A percentile compares a stretch with the other conserved stretches of the same genome.
Conservation (phyloP, 768 basidiomycete genomes). For the Cystobasidium onofrii region DNA sequence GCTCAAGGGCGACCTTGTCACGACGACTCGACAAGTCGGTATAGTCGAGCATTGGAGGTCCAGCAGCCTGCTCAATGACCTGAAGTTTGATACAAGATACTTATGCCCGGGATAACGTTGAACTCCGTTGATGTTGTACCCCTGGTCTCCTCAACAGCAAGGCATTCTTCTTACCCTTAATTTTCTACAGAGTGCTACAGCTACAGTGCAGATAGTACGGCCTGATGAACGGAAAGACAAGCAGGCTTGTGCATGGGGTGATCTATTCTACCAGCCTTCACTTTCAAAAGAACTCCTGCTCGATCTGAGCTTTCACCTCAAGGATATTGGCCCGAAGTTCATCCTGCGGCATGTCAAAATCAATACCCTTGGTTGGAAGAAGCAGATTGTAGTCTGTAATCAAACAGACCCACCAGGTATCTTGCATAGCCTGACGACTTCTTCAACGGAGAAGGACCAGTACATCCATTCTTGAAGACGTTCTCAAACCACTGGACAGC, state of each 20-base stretch:
- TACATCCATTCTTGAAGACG: constrained; percentile 1
- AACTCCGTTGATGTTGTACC: neutral
- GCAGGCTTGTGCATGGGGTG: no score
- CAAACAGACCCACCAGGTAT: neutral
- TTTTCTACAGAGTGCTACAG: no score
- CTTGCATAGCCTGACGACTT: neutral
- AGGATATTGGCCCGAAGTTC: neutral
- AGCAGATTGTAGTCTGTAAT: no score
- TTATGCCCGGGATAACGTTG: neutral
- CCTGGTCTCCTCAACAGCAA: no score
- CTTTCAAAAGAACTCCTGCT: neutral
- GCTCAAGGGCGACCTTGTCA: neutral
- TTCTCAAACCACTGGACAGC: constrained; percentile 17
- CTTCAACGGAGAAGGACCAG: neutral
- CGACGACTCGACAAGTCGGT: no score
- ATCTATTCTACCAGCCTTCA: no score
- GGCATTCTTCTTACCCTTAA: no score
- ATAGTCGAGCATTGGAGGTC: no score
- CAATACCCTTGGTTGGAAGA: no score
- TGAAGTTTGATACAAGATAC: neutral
- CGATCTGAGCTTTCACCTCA: neutral
- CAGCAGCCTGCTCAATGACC: neutral
- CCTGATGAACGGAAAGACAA: no score
- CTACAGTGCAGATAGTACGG: no score
- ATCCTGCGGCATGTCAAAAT: neutral